Evolutionary conservation across 148 eudicot genomes (phyloP), one percentile per base, ranked within the genome.

Genomic region (Diospyros lotus): DNA sequence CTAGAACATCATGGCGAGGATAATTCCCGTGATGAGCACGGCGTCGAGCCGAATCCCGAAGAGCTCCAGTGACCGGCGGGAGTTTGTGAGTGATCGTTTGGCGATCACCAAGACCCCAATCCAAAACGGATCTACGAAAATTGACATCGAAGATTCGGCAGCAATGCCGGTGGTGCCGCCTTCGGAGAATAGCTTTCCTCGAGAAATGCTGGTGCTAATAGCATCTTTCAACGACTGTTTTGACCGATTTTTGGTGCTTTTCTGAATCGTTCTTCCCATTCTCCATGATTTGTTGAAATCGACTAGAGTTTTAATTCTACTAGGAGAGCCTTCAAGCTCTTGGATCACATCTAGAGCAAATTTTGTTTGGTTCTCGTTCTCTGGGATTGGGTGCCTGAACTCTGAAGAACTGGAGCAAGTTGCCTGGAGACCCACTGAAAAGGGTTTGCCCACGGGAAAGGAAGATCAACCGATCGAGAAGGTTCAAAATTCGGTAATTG

Each of bases 321-420:
- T 69, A 1, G 73, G 73, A 10, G 73, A 76, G 48, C 55, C 66
- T 68, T 76, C 78, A 58, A 76, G 78, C 28, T 76, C 78, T 8
- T 73, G 64, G 15, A 76, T 76, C 15, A 76, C 15, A 59, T 76
- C 78, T 10, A 76, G 73, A 2, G 78, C 78, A 56, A 76, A 67
- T 44, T 76, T 73, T 8, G 78, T 76, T 2, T 17, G 54, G 43
- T 76, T 68, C 66, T 76, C 78, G 56, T 76, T 76, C 4, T 76
- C 78, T 2, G 78, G 78, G 1, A 76, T 76, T 13, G 73, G 78
- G 39, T 68, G 78, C 6, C 78, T 73, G 42, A 76, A 76, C 14
- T 76, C 73, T 1, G 78, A 76, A 76, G 46, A 67, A 76, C 13
- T 43, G 9, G 8, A 69, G 78, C 12, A 76, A 51, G 18, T 45